Evolutionary conservation across 2,329 filamentous ascomycete genomes (phyloP).

Genomic region (Calonectria henricotiae): DNA sequence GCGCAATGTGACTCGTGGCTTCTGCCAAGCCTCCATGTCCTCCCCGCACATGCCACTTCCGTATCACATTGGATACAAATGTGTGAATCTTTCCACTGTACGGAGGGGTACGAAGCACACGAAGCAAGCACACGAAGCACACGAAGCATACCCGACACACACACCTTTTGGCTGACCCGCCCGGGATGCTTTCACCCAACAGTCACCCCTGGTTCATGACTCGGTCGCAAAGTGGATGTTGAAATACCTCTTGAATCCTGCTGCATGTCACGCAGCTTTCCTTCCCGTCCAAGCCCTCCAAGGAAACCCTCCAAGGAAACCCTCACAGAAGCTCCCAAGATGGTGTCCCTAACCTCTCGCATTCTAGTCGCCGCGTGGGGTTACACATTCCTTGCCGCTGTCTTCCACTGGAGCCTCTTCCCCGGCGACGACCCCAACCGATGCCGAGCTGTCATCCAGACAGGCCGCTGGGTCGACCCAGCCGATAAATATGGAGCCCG

Average conservation of each 20-base stretch:
- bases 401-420: constrained; percentile 9
- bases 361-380: constrained; percentile 9
- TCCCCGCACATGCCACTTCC: background rate
- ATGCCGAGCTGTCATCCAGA: constrained; percentile 67
- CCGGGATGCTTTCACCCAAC: background rate
- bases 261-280: background rate
- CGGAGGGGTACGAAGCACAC: background rate
- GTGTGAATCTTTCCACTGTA: constrained; percentile 6
- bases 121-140: no score
- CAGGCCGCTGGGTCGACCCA: constrained; percentile 66
- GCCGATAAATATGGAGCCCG: constrained; percentile 51
- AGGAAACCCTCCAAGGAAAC: background rate
- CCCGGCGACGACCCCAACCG: constrained; percentile 64
- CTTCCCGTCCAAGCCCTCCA: background rate
- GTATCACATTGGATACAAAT: background rate
- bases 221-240: background rate
- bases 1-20: background rate
- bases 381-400: constrained; percentile 14
- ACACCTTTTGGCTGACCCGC: constrained; percentile 4
- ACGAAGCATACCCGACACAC: constrained; percentile 8
- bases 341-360: constrained; percentile 7
- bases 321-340: background rate
- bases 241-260: constrained; percentile 13
- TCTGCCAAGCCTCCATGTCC: background rate
- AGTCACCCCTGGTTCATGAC: constrained; percentile 19